Percentiles rank a stretch among this genome's conserved stretches.
These are phyloP conservation scores for Ogataea nonfermentans DNA, from an alignment of 805 yeast species.

Conservation along the genomic window DNA sequence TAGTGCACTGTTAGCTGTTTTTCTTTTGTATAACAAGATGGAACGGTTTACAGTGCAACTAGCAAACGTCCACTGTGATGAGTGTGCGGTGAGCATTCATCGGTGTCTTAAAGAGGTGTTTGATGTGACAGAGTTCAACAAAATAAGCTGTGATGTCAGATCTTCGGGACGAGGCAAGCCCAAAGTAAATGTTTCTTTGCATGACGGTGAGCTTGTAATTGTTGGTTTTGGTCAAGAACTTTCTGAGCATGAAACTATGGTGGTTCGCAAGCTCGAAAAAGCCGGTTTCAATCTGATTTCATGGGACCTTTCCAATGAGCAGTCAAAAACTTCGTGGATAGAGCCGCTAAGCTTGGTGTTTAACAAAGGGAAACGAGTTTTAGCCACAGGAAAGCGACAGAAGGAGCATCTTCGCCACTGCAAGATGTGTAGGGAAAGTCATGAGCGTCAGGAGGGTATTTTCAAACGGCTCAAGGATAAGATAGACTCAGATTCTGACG, in stretches of 20 bases:
- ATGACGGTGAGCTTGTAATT: slow-evolving; percentile 31
- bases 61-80: slow-evolving; percentile 54
- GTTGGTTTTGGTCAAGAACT: slow-evolving; percentile 23
- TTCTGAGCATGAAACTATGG: slow-evolving; percentile 23
- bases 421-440: slow-evolving; percentile 37
- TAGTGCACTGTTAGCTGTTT: not conserved
- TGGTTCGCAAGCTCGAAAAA: slow-evolving; percentile 30
- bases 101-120: slow-evolving; percentile 28
- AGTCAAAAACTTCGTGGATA: slow-evolving; percentile 10
- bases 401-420: slow-evolving; percentile 43
- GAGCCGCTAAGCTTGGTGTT: slow-evolving; percentile 19
- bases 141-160: slow-evolving; percentile 6
- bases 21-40: slow-evolving; percentile 14
- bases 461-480: slow-evolving; percentile 1
- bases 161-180: slow-evolving; percentile 8
- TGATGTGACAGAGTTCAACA: slow-evolving; percentile 19
- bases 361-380: slow-evolving; percentile 6
- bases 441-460: slow-evolving; percentile 13
- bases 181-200: slow-evolving; percentile 22
- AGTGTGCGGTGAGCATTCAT: slow-evolving; percentile 44
- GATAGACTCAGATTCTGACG: slow-evolving; percentile 13
- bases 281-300: slow-evolving; percentile 38
- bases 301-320: slow-evolving; percentile 14
- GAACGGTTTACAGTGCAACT: slow-evolving; percentile 29
- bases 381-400: slow-evolving; percentile 10